Evolutionary conservation across 768 basidiomycete species (phyloP).

Genomic region (Lactifluus echinatus): DNA sequence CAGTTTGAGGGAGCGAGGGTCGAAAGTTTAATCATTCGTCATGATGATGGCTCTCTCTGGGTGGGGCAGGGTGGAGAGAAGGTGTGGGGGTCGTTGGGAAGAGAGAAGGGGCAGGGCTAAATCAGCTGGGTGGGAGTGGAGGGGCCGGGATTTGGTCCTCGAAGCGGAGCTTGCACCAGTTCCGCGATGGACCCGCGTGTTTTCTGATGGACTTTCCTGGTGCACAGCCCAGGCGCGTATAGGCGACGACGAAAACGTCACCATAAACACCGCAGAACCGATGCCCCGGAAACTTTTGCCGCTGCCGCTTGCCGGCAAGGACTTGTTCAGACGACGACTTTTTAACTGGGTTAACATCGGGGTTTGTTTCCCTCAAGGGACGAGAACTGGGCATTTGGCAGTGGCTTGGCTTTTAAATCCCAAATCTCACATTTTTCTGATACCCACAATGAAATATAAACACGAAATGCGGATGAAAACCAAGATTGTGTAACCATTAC

Average conservation of each 20-base stretch:
- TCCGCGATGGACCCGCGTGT: constrained; percentile 17
- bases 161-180: constrained; percentile 18
- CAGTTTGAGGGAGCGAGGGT: too few relatives aligned
- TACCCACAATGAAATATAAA: background rate
- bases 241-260: constrained; percentile 12
- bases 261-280: constrained; percentile 1
- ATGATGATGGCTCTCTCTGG: too few relatives aligned
- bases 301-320: background rate
- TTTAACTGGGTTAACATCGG: background rate
- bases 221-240: background rate
- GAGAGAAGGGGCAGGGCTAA: background rate
- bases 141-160: background rate
- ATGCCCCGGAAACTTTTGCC: constrained; percentile 14
- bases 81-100: background rate
- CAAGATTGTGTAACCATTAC: background rate
- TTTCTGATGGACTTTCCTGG: constrained; percentile 1
- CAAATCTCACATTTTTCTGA: background rate
- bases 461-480: background rate
- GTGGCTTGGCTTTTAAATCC: too few relatives aligned
- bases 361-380: too few relatives aligned
- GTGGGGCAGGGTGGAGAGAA: background rate
- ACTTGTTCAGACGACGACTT: background rate
- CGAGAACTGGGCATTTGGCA: too few relatives aligned
- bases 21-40: too few relatives aligned
- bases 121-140: too few relatives aligned